Evolutionary conservation across 306 rosid species (phyloP), one percentile per base, ranked within the genome.

Genomic region (Arachis hypogaea): DNA sequence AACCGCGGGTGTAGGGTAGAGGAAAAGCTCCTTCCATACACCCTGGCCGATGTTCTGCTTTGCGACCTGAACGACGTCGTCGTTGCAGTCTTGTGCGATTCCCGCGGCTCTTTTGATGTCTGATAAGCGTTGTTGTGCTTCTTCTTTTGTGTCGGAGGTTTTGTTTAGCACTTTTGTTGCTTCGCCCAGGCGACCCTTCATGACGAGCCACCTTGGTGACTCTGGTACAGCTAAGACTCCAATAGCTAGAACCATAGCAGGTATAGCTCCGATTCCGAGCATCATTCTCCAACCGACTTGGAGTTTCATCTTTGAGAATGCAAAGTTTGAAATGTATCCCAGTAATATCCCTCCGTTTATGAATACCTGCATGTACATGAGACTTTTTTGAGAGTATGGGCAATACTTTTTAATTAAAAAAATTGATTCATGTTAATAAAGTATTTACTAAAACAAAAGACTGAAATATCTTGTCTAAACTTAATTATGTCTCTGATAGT

Each of bases 201-300:
- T 85, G 16, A 93, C 90, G 0, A 93, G 91, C 97, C 98, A 93
- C 0, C 97, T 80, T 1, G 98, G 98, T 0, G 97, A 93, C 69
- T 93, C 98, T 0, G 98, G 96, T 93, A 93, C 89, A 66, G 88
- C 80, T 40, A 93, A 36, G 3, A 86, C 93, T 29, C 85, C 90
- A 0, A 87, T 2, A 1, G 80, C 79, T 1, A 93, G 67, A n/a
- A 87, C 1, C 0, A 88, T 57, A 0, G 98, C 78, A 0, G 96
- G 98, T 36, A 93, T 0, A 6, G 88, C 86, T 0, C 96, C 93
- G 0, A 85, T 43, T 43, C 96, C 97, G 1, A 93, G 90, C 98
- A 91, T 93, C 49, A 91, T 41, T 1, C 98, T 83, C 98, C 98
- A 93, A 0, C 93, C 87, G 28, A 90, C 0, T n/a, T 75, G 7